Conservation (phyloP, 306 rosid species). For the Luffa acutangula region DNA sequence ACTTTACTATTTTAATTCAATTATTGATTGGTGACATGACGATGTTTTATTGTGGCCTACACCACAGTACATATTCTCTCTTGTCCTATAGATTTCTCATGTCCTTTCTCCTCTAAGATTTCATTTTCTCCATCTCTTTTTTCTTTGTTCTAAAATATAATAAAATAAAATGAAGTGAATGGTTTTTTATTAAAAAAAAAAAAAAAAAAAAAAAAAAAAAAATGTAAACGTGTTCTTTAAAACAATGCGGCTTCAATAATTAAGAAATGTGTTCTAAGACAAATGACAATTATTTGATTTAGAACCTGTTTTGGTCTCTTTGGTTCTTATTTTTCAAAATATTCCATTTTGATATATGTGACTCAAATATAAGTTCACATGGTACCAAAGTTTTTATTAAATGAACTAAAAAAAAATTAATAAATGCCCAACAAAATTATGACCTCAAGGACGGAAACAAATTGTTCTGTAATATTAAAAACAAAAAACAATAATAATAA, state of each 20-base stretch:
- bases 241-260: neutral
- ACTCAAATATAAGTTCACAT: neutral
- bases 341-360: neutral
- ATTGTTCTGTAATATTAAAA: neutral
- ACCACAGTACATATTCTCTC: neutral
- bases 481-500: too few relatives aligned
- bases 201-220: neutral
- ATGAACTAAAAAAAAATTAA: too few relatives aligned
- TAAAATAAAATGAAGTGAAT: neutral
- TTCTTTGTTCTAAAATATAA: neutral
- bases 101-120: neutral
- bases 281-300: neutral
- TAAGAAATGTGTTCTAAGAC: neutral
- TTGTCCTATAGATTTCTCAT: neutral
- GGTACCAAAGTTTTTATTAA: too few relatives aligned
- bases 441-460: neutral
- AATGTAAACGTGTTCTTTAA: neutral
- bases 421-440: neutral
- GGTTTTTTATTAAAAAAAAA: neutral
- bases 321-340: neutral
- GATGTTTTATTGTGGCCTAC: neutral
- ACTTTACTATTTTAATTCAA: neutral
- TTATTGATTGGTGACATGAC: neutral
- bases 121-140: neutral
- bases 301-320: neutral